These are phyloP conservation scores for Thelephora terrestris DNA, from an alignment of 1,284 basidiomycete genomes.

Conservation along the genomic window DNA sequence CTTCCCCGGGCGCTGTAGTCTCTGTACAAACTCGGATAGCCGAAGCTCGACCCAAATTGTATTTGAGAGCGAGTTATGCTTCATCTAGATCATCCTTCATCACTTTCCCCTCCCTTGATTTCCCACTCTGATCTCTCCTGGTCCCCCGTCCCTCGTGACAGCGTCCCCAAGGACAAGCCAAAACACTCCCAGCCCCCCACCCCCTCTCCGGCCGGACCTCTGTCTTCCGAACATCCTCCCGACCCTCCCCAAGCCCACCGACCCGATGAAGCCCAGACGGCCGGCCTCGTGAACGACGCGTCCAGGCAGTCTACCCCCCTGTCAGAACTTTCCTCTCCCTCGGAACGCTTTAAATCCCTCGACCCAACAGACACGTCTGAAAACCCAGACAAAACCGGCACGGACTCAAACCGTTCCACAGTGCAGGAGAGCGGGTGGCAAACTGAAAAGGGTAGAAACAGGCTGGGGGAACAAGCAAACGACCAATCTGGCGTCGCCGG, in stretches of 20 bases:
- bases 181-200: slow-evolving; percentile 18
- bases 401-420: slow-evolving; percentile 15
- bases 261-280: slow-evolving; percentile 19
- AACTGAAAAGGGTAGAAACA: slow-evolving; percentile 2
- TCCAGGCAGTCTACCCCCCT: slow-evolving; percentile 54
- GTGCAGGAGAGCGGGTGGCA: slow-evolving; percentile 11
- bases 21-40: no score
- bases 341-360: slow-evolving; percentile 25
- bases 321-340: slow-evolving; percentile 57
- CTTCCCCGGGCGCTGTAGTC: no score
- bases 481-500: slow-evolving; percentile 1
- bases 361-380: slow-evolving; percentile 21
- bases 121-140: slow-evolving; percentile 30
- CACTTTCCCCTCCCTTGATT: slow-evolving; percentile 33
- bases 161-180: slow-evolving; percentile 20
- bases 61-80: slow-evolving; percentile 29
- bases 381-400: slow-evolving; percentile 18
- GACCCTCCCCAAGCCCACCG: slow-evolving; percentile 11
- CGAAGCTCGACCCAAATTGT: no score
- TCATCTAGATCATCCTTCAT: slow-evolving; percentile 42
- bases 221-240: slow-evolving; percentile 5
- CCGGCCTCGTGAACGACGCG: slow-evolving; percentile 21
- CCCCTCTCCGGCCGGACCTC: slow-evolving; percentile 13
- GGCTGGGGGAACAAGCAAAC: not conserved
- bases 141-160: slow-evolving; percentile 26